Base-by-base conservation (phyloP, 208 protist species). In the Leishmania amazonensis region DNA sequence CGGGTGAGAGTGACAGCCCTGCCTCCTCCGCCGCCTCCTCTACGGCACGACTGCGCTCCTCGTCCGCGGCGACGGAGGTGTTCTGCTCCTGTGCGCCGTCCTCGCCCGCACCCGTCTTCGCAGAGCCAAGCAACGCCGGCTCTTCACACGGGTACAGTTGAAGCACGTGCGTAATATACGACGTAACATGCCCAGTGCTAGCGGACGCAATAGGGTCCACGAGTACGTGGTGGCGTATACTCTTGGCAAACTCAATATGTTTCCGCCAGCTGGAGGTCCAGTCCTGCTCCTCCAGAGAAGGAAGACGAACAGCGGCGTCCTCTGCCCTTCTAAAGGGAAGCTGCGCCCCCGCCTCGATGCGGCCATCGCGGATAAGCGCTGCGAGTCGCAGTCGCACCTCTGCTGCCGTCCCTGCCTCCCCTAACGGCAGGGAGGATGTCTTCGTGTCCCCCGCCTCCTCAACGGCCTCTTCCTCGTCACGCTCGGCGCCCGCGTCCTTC, bases 121-220 rank as follows among this genome's bases (percentile, higher is more conserved):
- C 47, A 35, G n/a, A 49, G 35, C 40, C 49, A 8, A 84, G 17
- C 11, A 31, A 38, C 38, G 70, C 80, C 17, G 88, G 85, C 21
- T 88, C 60, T 42, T 84, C 80, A 74, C 88, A 93, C 0, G 84
- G 87, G 21, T 85, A 75, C 51, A 96, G 80, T 38, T 65, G 54
- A n/a, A 95, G 84, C 1, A 87, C 87, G 5, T 90, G 81, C 71
- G 86, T 80, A 38, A 94, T 82, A 75, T 93, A 96, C 1, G 76
- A 49, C 31, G 84, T 83, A 2, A 90, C 71, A 38, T 95, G 84
- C 28, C 49, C 81, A 17, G 58, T 76, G 54, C 73, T 67, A 19
- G 75, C 60, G 5, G 81, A 81, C 8, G 81, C 80, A 57, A 89
- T 83, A 21, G 80, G 79, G 28, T 87, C 81, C 17, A 89, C 83